Percentiles rank a stretch among this genome's conserved stretches.
Evolutionary conservation across 2,329 filamentous ascomycete species (phyloP).

Genomic region (Mycogone perniciosa): DNA sequence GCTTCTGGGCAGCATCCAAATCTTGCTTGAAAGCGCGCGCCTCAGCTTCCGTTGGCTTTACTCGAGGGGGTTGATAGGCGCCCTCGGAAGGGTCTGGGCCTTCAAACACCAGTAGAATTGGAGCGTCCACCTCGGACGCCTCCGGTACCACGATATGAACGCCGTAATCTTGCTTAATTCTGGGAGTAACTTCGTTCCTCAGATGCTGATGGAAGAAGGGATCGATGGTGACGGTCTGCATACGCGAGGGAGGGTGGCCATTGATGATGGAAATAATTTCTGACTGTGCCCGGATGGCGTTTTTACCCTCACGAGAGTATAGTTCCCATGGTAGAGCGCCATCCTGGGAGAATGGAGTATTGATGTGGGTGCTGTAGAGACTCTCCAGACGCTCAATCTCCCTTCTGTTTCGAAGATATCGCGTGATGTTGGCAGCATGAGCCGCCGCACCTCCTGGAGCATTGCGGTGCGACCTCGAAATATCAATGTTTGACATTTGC

Average conservation of each 20-base stretch:
- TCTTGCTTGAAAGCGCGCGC: slow-evolving; percentile 47
- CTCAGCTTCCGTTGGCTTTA: slow-evolving; percentile 45
- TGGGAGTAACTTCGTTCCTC: slow-evolving; percentile 55
- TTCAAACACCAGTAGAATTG: slow-evolving; percentile 70
- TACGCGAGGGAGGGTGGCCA: slow-evolving; percentile 65
- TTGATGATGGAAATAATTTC: slow-evolving; percentile 70
- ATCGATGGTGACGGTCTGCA: slow-evolving; percentile 62
- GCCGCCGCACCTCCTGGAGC: slow-evolving; percentile 64
- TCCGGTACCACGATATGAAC: slow-evolving; percentile 70
- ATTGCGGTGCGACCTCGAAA: slow-evolving; percentile 70
- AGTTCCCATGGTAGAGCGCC: slow-evolving; percentile 78
- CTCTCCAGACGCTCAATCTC: slow-evolving; percentile 79
- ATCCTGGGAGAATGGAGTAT: slow-evolving; percentile 64
- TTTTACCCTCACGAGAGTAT: slow-evolving; percentile 81
- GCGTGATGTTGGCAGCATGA: slow-evolving; percentile 80
- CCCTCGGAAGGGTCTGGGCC: slow-evolving; percentile 45
- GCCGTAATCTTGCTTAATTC: slow-evolving; percentile 61
- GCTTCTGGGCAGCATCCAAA: slow-evolving; percentile 48
- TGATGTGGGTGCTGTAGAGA: slow-evolving; percentile 77
- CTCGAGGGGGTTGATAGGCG: slow-evolving; percentile 49
- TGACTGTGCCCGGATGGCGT: slow-evolving; percentile 65
- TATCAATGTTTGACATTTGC: slow-evolving; percentile 76
- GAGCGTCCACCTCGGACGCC: slow-evolving; percentile 48
- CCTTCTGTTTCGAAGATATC: slow-evolving; percentile 76
- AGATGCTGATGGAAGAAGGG: slow-evolving; percentile 74